Conservation (phyloP, 768 basidiomycete species). For the Basidioascus undulatus region DNA sequence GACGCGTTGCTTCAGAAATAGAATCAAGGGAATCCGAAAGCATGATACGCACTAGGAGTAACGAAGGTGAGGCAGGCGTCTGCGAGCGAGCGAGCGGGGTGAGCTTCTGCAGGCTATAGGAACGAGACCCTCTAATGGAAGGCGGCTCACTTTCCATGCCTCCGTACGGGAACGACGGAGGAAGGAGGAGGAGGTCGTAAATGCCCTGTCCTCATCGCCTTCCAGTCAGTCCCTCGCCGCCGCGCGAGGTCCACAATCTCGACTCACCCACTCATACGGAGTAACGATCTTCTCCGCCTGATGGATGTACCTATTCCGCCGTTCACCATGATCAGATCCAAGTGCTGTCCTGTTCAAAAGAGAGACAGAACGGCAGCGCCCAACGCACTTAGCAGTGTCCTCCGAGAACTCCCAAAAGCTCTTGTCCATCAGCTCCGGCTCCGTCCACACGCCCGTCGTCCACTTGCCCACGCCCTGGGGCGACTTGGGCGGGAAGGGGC, state of each 20-base stretch:
- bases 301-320: constrained; percentile 36
- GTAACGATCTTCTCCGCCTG: constrained; percentile 50
- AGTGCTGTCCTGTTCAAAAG: not conserved
- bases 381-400: constrained; percentile 50
- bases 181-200: constrained; percentile 70
- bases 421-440: constrained; percentile 53
- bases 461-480: constrained; percentile 38
- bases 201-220: too few species aligned
- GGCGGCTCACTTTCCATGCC: constrained; percentile 37
- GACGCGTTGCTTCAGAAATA: too few species aligned
- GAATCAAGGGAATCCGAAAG: too few species aligned
- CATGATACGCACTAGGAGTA: too few species aligned
- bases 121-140: not conserved
- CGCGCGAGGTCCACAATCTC: too few species aligned
- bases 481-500: constrained; percentile 10
- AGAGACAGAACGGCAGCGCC: not conserved
- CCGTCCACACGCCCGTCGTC: constrained; percentile 73
- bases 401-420: constrained; percentile 72
- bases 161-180: constrained; percentile 79
- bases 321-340: not conserved
- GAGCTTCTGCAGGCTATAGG: too few species aligned
- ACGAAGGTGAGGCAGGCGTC: too few species aligned
- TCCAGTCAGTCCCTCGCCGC: too few species aligned
- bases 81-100: too few species aligned
- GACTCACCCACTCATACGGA: constrained; percentile 55